Evolutionary conservation across 768 basidiomycete genomes (phyloP).

Genomic region (Boletellus emodensis): DNA sequence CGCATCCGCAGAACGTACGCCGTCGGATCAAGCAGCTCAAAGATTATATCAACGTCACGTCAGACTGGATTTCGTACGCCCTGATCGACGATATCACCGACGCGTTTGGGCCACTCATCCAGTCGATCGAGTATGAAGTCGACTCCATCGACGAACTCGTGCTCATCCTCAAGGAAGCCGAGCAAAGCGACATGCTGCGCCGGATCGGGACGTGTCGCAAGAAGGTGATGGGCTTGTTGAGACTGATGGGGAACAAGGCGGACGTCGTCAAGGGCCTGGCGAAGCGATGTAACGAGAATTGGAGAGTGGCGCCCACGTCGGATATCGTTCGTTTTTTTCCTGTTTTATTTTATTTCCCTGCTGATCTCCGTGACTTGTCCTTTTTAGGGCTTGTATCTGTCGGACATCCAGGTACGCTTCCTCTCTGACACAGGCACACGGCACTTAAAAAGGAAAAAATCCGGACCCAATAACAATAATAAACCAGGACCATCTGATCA

Average conservation of each 20-base stretch:
- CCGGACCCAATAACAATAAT: background rate
- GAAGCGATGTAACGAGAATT: constrained; percentile 97
- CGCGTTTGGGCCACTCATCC: constrained; percentile 97
- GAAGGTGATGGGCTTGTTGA: constrained; percentile 96
- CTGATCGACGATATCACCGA: constrained; percentile 99
- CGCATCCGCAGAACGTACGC: constrained; percentile 97
- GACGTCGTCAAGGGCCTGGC: constrained; percentile 99
- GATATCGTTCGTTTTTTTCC: constrained; percentile 68
- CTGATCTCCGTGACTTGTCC: background rate
- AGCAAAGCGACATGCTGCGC: constrained; percentile 94
- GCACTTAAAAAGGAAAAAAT: background rate
- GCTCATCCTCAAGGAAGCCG: constrained; percentile 72
- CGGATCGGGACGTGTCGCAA: constrained; percentile 97
- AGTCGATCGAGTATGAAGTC: constrained; percentile 98
- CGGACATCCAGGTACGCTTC: constrained; percentile 77
- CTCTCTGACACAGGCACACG: background rate
- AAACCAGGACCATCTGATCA: constrained; percentile 87
- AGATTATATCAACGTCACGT: constrained; percentile 97
- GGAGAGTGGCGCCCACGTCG: constrained; percentile 95
- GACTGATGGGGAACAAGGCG: constrained; percentile 99
- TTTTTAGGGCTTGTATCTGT: constrained; percentile 82
- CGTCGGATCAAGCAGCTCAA: constrained; percentile 98
- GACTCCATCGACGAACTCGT: constrained; percentile 98
- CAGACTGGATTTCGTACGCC: constrained; percentile 99
- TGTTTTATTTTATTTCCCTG: too few species aligned